These are phyloP conservation scores for Ophiostoma ips DNA, from an alignment of 2,329 filamentous ascomycete species.

Conservation along the genomic window DNA sequence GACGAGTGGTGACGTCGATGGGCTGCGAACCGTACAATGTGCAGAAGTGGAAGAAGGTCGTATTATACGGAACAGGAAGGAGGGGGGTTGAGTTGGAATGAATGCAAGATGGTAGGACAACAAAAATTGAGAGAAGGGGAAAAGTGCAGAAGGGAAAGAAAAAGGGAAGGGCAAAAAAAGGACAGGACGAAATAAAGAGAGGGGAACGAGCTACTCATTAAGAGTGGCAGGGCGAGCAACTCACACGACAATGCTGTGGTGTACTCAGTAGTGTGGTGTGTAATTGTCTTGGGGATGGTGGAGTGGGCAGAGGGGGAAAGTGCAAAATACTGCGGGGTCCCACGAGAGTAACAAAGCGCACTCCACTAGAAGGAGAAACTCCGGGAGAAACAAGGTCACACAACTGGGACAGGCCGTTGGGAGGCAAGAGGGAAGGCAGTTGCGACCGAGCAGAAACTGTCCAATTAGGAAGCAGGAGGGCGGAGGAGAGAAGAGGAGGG, in stretches of 20 bases:
- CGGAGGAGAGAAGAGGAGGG: background rate
- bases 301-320: slow-evolving; percentile 1
- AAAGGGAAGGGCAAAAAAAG: background rate
- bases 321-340: slow-evolving; percentile 6
- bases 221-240: no score
- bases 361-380: no score
- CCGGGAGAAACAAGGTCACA: background rate
- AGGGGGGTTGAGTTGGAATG: background rate
- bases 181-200: background rate
- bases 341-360: background rate
- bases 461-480: background rate
- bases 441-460: background rate
- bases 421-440: background rate
- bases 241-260: no score
- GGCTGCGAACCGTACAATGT: background rate
- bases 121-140: background rate
- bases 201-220: background rate
- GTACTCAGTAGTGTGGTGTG: background rate
- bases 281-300: background rate
- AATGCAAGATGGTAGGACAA: background rate
- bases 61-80: background rate
- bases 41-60: background rate
- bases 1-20: slow-evolving; percentile 7
- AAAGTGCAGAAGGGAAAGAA: background rate
- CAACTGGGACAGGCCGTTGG: no score